These are phyloP conservation scores for Metschnikowia matae DNA, from an alignment of 805 yeast species.

Conservation along the genomic window DNA sequence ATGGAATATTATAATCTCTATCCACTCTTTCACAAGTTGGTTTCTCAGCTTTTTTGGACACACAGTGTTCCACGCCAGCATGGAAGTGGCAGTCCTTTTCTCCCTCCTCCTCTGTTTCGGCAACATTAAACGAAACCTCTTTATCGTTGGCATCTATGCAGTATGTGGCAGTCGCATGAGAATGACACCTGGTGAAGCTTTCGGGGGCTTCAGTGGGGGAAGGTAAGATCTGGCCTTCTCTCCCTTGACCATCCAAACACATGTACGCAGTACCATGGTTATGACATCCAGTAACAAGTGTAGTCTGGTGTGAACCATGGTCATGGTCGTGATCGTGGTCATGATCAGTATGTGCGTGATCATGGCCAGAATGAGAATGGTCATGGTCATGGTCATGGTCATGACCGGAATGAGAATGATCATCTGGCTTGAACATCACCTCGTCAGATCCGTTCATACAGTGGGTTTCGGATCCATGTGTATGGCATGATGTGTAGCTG, in stretches of 20 bases:
- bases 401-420: not conserved
- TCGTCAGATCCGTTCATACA: conserved; percentile 3
- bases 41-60: conserved; percentile 8
- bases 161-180: conserved; percentile 5
- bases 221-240: conserved; percentile 5
- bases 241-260: conserved; percentile 3
- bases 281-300: conserved; percentile 5
- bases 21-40: conserved; percentile 22
- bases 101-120: not conserved
- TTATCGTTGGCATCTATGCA: conserved; percentile 2
- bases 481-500: conserved; percentile 6
- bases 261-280: conserved; percentile 1
- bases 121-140: conserved; percentile 1
- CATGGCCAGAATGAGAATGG: not conserved
- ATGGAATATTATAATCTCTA: conserved; percentile 17
- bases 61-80: conserved; percentile 34
- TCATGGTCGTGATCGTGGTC: not conserved
- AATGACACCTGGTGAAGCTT: conserved; percentile 5
- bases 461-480: conserved; percentile 1
- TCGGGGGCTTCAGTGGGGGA: not conserved
- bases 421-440: conserved; percentile 1
- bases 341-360: not conserved
- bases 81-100: conserved; percentile 26
- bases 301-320: not conserved
- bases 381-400: not conserved